Base-by-base conservation (phyloP, 257 asterid species). In the Fraxinus anomala region DNA sequence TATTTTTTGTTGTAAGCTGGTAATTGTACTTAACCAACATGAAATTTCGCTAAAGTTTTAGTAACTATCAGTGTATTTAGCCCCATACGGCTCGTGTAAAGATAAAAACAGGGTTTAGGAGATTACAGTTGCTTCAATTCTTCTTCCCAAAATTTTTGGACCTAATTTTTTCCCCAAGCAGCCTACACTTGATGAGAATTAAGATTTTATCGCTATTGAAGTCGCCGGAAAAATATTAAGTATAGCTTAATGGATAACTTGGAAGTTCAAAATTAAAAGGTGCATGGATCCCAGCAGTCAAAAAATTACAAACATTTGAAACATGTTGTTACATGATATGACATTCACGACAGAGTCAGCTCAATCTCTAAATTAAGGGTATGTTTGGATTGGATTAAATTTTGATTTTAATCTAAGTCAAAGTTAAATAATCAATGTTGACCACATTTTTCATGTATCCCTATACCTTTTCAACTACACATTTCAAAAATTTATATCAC, bases 71-170 rank as follows among this genome's bases (percentile, higher is more conserved):
- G 11, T n/a, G 26, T n/a, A 54, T 54, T 54, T 54, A n/a, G 26
- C 65, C 26, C 65, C 12, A 2, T 54, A 40, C 31, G 3, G 30
- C 30, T 3, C 42, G 5, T 28, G 16, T 11, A 26, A 23, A 21
- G 61, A 16, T 5, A 54, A 34, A 37, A 75, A 44, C 26, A 72
- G 75, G 74, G 82, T 36, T 80, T 30, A 77, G 80, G 86, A 76
- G 61, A 68, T 76, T 87, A 93, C 98, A 68, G 84, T 75, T 68
- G 95, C 30, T 76, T 93, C 94, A 72, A 24, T 83, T 73, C 88
- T 82, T 86, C 87, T 82, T 81, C 94, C 88, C 74, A 90, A 80
- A 75, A 90, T 83, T 77, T 89, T 84, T 77, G 98, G 97, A 75
- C 90, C 89, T 75, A 91, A 76, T 79, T 72, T 89, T 77, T 90